Base-by-base conservation (phyloP, 352 stramenopile genomes). In the Phytophthora syringae region DNA sequence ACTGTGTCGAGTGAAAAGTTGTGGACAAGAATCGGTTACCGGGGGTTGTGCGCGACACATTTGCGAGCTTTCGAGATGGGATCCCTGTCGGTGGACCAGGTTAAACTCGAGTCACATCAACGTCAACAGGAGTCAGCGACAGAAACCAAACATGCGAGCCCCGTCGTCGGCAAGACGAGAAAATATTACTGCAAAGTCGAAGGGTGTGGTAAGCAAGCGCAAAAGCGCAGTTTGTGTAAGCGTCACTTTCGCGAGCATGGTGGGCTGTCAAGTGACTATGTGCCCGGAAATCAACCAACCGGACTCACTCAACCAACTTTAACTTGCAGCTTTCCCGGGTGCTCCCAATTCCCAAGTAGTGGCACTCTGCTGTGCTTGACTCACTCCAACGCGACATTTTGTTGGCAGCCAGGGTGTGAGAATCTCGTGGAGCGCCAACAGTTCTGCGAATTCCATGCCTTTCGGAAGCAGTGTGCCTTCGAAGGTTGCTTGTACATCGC, bases 141-240 rank as follows among this genome's bases (percentile, higher is more conserved):
- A 42, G 63, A 66, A 52, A 27, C 30, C 0, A 78, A 63, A 54
- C 66, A 60, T 50, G 21, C 25, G 37, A 65, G 42, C n/a, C 52
- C 49, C 21, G 55, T 43, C 49, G 5, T 70, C 66, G 58, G 62
- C n/a, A 77, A 74, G 37, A 13, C 72, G n/a, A 86, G 74, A 49
- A 90, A 89, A 55, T 90, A 89, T 49, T 89, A 83, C 40, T 92
- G 83, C 71, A 84, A 76, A 61, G 69, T 74, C 21, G 78, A 88
- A 16, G 78, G 76, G 0, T 92, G 81, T 50, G 74, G 70, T 11
- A 90, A 90, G 49, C 80, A 89, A 60, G 79, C 78, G 47, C 84
- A 92, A 50, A 86, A 84, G 22, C 67, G 56, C 20, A 80, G 82
- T 10, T 63, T 88, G 36, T 92, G 80, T 64, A 89, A 90, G 51